These are phyloP conservation scores for Solanum appendiculatum DNA, from an alignment of 257 asterid species.

Conservation along the genomic window DNA sequence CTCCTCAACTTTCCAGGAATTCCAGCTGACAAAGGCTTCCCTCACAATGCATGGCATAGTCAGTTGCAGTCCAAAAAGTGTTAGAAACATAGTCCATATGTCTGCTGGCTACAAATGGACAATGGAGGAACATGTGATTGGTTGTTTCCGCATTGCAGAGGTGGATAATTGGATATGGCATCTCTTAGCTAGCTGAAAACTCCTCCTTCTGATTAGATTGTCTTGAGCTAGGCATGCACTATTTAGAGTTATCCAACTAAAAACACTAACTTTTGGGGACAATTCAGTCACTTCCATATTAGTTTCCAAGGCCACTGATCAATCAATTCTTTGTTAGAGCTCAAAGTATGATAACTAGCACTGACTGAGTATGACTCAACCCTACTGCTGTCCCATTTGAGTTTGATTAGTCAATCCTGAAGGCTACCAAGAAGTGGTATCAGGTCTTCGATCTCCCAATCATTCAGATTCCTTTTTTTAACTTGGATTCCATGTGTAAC, in stretches of 20 bases:
- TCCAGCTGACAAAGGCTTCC: background rate
- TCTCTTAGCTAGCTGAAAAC: background rate
- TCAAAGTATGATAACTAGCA: background rate
- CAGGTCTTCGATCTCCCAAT: background rate
- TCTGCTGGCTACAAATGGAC: background rate
- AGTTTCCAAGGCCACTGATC: background rate
- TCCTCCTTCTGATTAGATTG: background rate
- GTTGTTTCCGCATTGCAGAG: background rate
- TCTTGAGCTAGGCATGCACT: background rate
- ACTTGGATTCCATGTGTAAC: background rate
- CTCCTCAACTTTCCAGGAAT: background rate
- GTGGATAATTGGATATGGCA: background rate
- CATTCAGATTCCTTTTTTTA: background rate
- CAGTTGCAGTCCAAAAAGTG: background rate
- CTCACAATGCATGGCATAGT: background rate
- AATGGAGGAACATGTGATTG: background rate
- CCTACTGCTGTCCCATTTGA: background rate
- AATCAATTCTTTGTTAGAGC: background rate
- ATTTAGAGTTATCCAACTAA: background rate
- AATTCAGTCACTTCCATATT: background rate
- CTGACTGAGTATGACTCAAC: background rate
- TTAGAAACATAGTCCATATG: background rate
- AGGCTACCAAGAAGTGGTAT: background rate
- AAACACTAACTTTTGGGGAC: background rate
- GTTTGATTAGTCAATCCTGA: background rate